phyloP scores from a whole-genome alignment of 2,329 filamentous ascomycete species.

The Zymoseptoria passerinii region DNA sequence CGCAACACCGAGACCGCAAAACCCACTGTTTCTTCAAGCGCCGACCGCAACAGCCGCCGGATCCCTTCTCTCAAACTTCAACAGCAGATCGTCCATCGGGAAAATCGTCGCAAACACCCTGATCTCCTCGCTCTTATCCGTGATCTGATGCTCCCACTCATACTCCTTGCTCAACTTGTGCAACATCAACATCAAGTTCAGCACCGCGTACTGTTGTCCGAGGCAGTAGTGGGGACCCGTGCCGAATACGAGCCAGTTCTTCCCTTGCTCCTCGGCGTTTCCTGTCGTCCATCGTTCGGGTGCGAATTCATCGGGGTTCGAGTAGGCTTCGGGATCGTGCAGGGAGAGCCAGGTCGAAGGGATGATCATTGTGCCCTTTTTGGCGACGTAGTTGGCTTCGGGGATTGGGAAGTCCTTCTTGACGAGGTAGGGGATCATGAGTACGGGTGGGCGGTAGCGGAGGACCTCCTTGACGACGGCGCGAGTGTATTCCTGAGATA shows the following conservation, averaged over 20 bases:
- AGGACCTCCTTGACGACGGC: constrained; percentile 86
- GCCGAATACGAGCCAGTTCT: constrained; percentile 96
- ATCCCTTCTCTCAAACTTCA: constrained; percentile 16
- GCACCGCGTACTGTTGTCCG: constrained; percentile 82
- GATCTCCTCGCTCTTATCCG: constrained; percentile 80
- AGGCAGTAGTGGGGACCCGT: constrained; percentile 95
- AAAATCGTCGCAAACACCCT: constrained; percentile 98
- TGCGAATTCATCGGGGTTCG: constrained; percentile 79
- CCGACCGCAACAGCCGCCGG: neutral
- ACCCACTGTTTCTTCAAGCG: neutral
- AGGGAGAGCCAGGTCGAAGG: constrained; percentile 85
- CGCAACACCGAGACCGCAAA: neutral
- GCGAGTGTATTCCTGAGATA: constrained; percentile 61
- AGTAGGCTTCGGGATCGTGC: constrained; percentile 86
- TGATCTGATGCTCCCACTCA: constrained; percentile 84
- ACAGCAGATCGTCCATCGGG: constrained; percentile 55
- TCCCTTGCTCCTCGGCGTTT: constrained; percentile 79
- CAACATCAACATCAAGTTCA: constrained; percentile 66
- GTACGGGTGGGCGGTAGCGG: constrained; percentile 87
- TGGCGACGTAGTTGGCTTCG: constrained; percentile 70
- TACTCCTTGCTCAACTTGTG: constrained; percentile 27
- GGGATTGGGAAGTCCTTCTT: constrained; percentile 95
- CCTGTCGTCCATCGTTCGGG: constrained; percentile 84
- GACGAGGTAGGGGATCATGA: constrained; percentile 91
- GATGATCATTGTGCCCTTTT: constrained; percentile 92